A percentile compares a stretch with the other conserved stretches of the same genome.
Evolutionary conservation across 768 basidiomycete genomes (phyloP).

Genomic region (Asterophora parasitica): DNA sequence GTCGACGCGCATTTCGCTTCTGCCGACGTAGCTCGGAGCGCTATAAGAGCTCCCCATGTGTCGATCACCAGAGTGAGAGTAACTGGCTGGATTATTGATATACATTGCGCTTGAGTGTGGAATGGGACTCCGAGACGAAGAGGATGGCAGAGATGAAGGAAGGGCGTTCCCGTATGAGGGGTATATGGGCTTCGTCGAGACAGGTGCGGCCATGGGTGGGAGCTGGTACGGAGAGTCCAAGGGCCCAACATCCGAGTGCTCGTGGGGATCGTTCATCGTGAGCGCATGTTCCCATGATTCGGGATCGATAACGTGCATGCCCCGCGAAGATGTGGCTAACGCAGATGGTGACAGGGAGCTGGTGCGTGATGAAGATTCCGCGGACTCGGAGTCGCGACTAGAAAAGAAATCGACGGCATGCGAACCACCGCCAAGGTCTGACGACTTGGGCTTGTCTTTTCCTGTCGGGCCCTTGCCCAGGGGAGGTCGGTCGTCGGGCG

Average conservation of each 20-base stretch:
- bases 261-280: constrained; percentile 40
- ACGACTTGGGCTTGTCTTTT: constrained; percentile 69
- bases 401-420: constrained; percentile 28
- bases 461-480: constrained; percentile 86
- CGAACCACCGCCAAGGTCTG: constrained; percentile 27
- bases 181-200: constrained; percentile 45
- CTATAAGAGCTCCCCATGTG: constrained; percentile 42
- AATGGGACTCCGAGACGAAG: constrained; percentile 39
- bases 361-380: constrained; percentile 45
- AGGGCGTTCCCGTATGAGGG: constrained; percentile 36
- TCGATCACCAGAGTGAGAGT: constrained; percentile 48
- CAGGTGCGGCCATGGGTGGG: constrained; percentile 39
- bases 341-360: constrained; percentile 63
- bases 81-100: constrained; percentile 33
- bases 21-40: constrained; percentile 40
- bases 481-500: constrained; percentile 64
- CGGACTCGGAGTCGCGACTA: constrained; percentile 39
- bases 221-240: constrained; percentile 43
- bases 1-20: constrained; percentile 40
- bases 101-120: constrained; percentile 35
- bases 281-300: constrained; percentile 54
- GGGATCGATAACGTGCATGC: constrained; percentile 44
- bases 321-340: constrained; percentile 44
- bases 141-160: constrained; percentile 35
- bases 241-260: constrained; percentile 22